These are phyloP conservation scores for Paraphoma sp. DNA, from an alignment of 2,329 filamentous ascomycete species.

Conservation along the genomic window DNA sequence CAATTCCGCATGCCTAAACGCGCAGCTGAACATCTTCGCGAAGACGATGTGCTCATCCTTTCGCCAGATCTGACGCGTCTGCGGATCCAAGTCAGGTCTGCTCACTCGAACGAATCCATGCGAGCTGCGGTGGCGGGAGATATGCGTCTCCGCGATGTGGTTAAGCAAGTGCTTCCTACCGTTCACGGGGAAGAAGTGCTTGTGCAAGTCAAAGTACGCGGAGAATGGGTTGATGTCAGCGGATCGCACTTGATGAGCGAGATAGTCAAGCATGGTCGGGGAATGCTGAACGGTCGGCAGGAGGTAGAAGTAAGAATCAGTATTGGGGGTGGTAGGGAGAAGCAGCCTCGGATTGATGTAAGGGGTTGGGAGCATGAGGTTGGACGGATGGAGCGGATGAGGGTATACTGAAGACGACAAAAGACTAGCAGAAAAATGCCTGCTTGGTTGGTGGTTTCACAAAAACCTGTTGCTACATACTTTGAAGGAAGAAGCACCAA, in stretches of 20 bases:
- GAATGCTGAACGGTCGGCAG: constrained; percentile 1
- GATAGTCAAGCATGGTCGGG: constrained; percentile 5
- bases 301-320: constrained; percentile 15
- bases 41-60: constrained; percentile 13
- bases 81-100: constrained; percentile 1
- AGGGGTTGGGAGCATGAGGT: constrained; percentile 14
- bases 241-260: constrained; percentile 5
- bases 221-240: constrained; percentile 16
- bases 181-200: not conserved
- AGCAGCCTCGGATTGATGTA: not conserved
- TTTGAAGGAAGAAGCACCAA: constrained; percentile 18
- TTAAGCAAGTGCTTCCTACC: constrained; percentile 12
- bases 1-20: not conserved
- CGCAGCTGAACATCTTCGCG: not conserved
- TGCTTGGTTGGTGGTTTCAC: constrained; percentile 1
- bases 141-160: constrained; percentile 18
- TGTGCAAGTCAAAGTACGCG: constrained; percentile 10
- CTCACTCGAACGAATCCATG: not conserved
- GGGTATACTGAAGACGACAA: not conserved
- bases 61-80: constrained; percentile 6
- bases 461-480: constrained; percentile 33
- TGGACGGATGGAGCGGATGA: constrained; percentile 12
- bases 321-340: not conserved
- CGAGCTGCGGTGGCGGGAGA: constrained; percentile 11
- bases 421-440: not conserved